Conservation (phyloP, 495 filamentous ascomycete species). For the Massariosphaeria phaeospora region DNA sequence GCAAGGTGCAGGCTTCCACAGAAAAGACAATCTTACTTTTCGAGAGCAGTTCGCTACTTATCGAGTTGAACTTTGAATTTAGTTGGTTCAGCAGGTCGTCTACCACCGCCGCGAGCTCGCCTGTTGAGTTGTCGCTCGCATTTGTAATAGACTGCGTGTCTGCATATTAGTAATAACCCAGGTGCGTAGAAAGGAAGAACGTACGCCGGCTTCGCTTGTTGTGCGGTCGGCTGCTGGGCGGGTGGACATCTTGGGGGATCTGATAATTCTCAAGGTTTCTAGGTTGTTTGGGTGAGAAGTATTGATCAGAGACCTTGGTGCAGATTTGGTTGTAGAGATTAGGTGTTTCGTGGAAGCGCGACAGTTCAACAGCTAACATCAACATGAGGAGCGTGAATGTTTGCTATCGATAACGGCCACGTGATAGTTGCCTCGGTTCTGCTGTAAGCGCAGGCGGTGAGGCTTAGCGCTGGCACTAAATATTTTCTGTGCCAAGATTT, state of each 20-base stretch:
- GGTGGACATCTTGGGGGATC: neutral
- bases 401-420: neutral
- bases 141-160: neutral
- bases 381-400: neutral
- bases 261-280: too few species aligned
- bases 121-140: constrained; percentile 34
- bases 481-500: constrained; percentile 25
- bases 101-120: constrained; percentile 69
- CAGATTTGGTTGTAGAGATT: neutral
- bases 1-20: too few species aligned
- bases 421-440: constrained; percentile 3
- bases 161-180: constrained; percentile 1
- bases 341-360: neutral
- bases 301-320: too few species aligned
- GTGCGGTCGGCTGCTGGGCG: constrained; percentile 5
- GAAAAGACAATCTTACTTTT: constrained; percentile 78
- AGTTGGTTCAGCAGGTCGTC: constrained; percentile 82
- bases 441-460: constrained; percentile 23
- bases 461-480: constrained; percentile 14
- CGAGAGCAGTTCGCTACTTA: constrained; percentile 77
- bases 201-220: constrained; percentile 3
- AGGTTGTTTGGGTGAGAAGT: neutral
- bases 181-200: neutral
- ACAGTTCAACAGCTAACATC: neutral
- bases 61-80: constrained; percentile 72